Evolutionary conservation across 345 rosid species (phyloP), one percentile per base, ranked within the genome.

Genomic region (Bruguiera gymnorhiza): DNA sequence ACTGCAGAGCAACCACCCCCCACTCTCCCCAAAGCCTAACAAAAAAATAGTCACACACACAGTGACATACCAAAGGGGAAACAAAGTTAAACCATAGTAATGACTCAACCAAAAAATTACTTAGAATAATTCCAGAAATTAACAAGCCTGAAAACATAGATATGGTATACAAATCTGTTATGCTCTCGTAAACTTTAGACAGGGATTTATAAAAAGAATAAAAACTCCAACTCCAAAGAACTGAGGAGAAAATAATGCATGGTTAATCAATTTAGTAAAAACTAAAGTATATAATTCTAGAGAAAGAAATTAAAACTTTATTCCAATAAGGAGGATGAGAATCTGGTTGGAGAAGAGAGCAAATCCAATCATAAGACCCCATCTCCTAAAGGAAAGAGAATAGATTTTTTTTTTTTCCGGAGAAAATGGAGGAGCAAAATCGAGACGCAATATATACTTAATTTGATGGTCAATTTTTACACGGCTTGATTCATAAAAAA

Each of bases 301-400:
- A 48, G 27, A 63, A 68, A 48, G 23, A 55, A 2, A 50, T 48
- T 50, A 54, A 43, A 60, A 34, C 21, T 34, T 29, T 0, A 55
- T 23, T 53, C 50, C 66, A 32, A 66, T 30, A 70, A 65, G 65
- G 75, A 36, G 36, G 69, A 75, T 63, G 32, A 46, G 62, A 76
- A 82, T 71, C 73, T 61, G 31, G 55, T 52, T 65, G 1, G 39
- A 68, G 69, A 20, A 61, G 20, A 37, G 19, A 26, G 48, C 56
- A 68, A 21, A 30, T 64, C 63, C 46, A 39, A 39, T 39, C 34
- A 5, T 39, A 57, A 66, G 71, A 63, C 43, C 63, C 76, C 68
- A 66, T 71, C 65, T 24, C 21, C 23, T 21, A 56, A 57, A 70
- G 50, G 37, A 39, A 36, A 64, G 36, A 69, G 2, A 15, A 24